phyloP scores from a whole-genome alignment of 805 yeast genomes.

The Starmera caribaea region DNA sequence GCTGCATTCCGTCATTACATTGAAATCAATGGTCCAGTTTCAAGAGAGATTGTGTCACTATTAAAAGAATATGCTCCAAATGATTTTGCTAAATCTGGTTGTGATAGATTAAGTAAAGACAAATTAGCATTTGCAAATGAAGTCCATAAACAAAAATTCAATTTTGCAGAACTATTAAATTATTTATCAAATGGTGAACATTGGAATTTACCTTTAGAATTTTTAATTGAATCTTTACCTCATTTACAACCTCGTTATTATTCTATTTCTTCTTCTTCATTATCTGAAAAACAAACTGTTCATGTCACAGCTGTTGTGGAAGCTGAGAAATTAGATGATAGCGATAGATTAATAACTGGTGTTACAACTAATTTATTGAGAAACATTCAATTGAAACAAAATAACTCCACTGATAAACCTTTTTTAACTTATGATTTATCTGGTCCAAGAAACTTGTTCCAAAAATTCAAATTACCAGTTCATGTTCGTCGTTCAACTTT shows the following conservation, averaged over 20 bases:
- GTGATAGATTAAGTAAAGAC: constrained; percentile 46
- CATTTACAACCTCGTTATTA: constrained; percentile 91
- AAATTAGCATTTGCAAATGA: constrained; percentile 58
- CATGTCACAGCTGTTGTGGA: constrained; percentile 93
- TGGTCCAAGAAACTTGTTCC: constrained; percentile 69
- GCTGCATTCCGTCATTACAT: constrained; percentile 77
- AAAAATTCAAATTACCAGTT: constrained; percentile 59
- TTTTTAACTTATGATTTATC: constrained; percentile 54
- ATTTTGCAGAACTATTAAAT: constrained; percentile 68
- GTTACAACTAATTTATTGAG: constrained; percentile 85
- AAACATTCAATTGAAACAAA: constrained; percentile 54
- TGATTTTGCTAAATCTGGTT: constrained; percentile 34
- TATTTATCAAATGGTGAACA: constrained; percentile 48
- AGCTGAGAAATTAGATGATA: constrained; percentile 14
- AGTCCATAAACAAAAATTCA: constrained; percentile 51
- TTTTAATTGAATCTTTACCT: constrained; percentile 71
- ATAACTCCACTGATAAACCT: constrained; percentile 33
- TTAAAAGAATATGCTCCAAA: constrained; percentile 78
- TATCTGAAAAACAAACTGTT: constrained; percentile 61
- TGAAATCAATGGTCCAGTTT: constrained; percentile 88
- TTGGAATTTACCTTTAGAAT: constrained; percentile 84
- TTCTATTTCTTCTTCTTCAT: constrained; percentile 87
- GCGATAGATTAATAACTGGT: constrained; percentile 39
- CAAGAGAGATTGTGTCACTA: constrained; percentile 73
- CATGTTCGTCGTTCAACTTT: constrained; percentile 93